Base-by-base conservation (phyloP, 2,329 filamentous ascomycete species). In the Pseudocercospora pini-densiflorae region DNA sequence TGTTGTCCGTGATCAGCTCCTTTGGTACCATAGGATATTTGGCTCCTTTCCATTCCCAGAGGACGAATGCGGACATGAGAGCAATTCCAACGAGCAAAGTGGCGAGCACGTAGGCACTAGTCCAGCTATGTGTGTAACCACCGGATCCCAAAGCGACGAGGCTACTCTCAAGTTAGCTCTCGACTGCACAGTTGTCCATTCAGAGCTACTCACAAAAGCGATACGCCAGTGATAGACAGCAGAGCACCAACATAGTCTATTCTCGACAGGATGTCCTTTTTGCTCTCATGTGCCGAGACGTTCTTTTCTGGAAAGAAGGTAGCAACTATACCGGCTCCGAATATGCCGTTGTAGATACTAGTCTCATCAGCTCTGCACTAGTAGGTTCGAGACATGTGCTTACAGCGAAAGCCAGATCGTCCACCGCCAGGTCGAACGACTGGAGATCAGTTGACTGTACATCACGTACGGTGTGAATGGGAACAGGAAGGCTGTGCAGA, bases 161-260 rank as follows among this genome's bases (percentile, higher is more conserved):
- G 69, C 63, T 65, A 24, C n/a, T 8, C 2, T 12, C 2, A 5
- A 1, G 27, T 65, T 12, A 65, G 63, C 27, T 23, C 24, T n/a
- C 9, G 21, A 19, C 5, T 5, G 14, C 1, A 9, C 21, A 10
- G 1, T n/a, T 2, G 0, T 8, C 2, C 14, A 36, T 19, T 8
- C 24, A n/a, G 2, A 27, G 23, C 1, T 3, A 54, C 60, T 36
- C 23, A 62, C 61, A 86, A 82, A 1, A 85, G 73, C 9, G 85
- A 79, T 61, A 85, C 75, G 16, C 85, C 85, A 33, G 75, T 70
- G 58, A 85, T 83, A 16, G 78, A 81, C 6, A 86, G 74, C 9
- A 85, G 72, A 0, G 83, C 84, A 24, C 85, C 85, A 12, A 85
- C 68, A 58, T 80, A 82, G 64, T 87, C 85, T 53, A 85, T 82